Evolutionary conservation across 23 red algal genomes (phyloP).

Genomic region (Gracilaria gracilis): DNA sequence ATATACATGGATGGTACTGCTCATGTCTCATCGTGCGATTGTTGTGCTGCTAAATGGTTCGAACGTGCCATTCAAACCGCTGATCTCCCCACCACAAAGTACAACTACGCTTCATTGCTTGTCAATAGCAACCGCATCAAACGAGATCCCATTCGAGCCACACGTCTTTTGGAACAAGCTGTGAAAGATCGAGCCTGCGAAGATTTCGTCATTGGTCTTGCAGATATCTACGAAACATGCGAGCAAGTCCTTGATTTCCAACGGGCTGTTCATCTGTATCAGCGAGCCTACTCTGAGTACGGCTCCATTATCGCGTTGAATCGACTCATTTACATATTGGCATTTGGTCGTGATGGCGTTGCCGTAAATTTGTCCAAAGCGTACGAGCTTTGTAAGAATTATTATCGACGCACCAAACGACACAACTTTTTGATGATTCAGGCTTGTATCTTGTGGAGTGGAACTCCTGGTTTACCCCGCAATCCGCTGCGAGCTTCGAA

Average conservation of each 20-base stretch:
- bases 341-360: background rate
- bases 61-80: constrained; percentile 25
- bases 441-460: constrained; percentile 33
- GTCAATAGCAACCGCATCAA: background rate
- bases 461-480: background rate
- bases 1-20: constrained; percentile 15
- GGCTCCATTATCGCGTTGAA: background rate
- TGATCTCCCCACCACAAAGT: background rate
- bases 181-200: background rate
- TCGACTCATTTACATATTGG: background rate
- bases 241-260: background rate
- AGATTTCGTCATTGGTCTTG: background rate
- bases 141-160: background rate
- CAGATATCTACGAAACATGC: constrained; percentile 14
- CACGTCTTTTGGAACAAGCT: constrained; percentile 22
- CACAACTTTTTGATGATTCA: constrained; percentile 6
- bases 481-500: background rate
- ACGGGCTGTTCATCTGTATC: background rate
- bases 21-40: background rate
- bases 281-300: background rate
- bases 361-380: background rate
- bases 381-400: constrained; percentile 1
- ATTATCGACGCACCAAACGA: background rate
- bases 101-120: background rate
- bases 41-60: constrained; percentile 21